Base-by-base conservation (phyloP, 257 asterid genomes). In the Fraxinus cuspidata region DNA sequence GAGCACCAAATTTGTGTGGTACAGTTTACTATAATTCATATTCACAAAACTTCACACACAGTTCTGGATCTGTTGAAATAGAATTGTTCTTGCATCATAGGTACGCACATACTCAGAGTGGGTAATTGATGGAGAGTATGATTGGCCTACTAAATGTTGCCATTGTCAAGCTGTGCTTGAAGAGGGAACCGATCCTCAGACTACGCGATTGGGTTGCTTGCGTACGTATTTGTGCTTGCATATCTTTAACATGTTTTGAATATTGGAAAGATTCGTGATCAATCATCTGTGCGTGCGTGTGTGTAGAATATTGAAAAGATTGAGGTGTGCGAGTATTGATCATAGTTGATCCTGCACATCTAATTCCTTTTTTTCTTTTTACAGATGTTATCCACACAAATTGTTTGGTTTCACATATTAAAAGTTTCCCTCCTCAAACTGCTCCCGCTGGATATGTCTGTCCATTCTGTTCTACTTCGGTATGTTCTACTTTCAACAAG, bases 1-100 rank as follows among this genome's bases (percentile, higher is more conserved):
- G 99, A 95, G 84, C 99, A 95, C 84, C 97, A 89, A 84, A 88
- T 89, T 70, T 95, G 99, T 72, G 97, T 91, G 99, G 99, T 95
- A 95, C 56, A 90, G 74, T 84, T 63, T 75, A 13, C 72, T 60
- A 16, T 32, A 15, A 69, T 60, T 42, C 65, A 27, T 32, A 38
- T 5, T 44, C 42, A 12, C 8, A 29, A 38, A 19, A n/a, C 44
- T 19, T 42, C 67, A 28, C 74, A 63, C 42, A 71, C 31, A 51
- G 21, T 44, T 70, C 23, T 19, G n/a, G n/a, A 29, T 51, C n/a
- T 31, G 47, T 34, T 42, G 18, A 47, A 66, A 66, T 82, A 13
- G 65, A 69, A 63, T 27, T 63, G 15, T 49, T 73, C 40, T 74
- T 28, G 21, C 19, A 31, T 69, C 49, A 72, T 80, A 95, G 98